Conservation (phyloP, 768 basidiomycete species). For the Boletus subparvulus region DNA sequence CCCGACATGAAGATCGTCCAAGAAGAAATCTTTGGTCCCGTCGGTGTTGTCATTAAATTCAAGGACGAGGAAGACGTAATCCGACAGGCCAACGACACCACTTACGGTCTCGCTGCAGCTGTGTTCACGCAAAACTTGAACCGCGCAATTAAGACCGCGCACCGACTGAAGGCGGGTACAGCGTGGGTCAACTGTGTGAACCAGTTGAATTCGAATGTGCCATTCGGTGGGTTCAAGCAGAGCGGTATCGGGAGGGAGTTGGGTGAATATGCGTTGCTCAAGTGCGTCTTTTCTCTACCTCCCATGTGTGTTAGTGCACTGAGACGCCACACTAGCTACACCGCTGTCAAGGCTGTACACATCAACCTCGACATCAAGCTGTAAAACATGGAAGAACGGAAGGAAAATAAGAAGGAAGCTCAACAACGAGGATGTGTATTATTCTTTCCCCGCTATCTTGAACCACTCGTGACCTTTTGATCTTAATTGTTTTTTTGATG, state of each 20-base stretch:
- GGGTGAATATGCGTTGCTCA: constrained; percentile 69
- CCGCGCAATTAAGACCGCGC: constrained; percentile 69
- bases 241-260: constrained; percentile 79
- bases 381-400: constrained; percentile 1
- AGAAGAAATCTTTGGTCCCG: constrained; percentile 82
- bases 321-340: constrained; percentile 13
- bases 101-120: constrained; percentile 84
- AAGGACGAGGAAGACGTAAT: constrained; percentile 66
- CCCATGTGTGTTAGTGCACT: background rate
- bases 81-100: constrained; percentile 78
- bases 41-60: constrained; percentile 76
- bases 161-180: constrained; percentile 78
- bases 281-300: constrained; percentile 35
- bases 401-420: background rate
- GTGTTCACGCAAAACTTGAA: constrained; percentile 82
- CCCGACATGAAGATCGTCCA: constrained; percentile 73
- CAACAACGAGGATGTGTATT: background rate
- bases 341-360: constrained; percentile 32
- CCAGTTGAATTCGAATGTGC: constrained; percentile 41
- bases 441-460: background rate
- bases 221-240: constrained; percentile 87
- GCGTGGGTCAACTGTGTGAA: constrained; percentile 56
- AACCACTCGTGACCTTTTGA: background rate
- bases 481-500: background rate
- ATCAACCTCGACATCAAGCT: constrained; percentile 45